Evolutionary conservation across 1,284 basidiomycete species (phyloP), one percentile per base, ranked within the genome.

Genomic region (Rhodotorula mucilaginosa): DNA sequence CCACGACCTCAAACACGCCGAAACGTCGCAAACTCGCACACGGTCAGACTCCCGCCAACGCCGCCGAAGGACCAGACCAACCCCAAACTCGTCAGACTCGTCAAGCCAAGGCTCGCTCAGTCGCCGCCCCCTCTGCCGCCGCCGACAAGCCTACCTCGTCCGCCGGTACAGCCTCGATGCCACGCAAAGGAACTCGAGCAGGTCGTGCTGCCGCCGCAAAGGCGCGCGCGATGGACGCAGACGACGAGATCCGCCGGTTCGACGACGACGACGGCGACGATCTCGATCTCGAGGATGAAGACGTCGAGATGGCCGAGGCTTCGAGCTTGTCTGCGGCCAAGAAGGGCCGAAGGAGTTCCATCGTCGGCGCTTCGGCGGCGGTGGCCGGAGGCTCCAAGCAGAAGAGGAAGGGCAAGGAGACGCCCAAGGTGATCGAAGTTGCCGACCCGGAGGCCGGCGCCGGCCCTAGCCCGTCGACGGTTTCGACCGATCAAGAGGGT

Each of bases 331-430:
- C 26, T 26, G 26, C 16, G n/a, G 44, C 8, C 21, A 49, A 26
- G 47, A 58, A 58, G 54, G 48, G 56, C 31, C 13, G 65, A 21
- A 15, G 4, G 47, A 47, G 57, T 10, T 8, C 13, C 12, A 12
- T 51, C 44, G 58, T 19, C 21, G 21, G 39, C 31, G 31, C 13
- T 8, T 15, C 19, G 12, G 39, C 61, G 13, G 21, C 34, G 8
- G 49, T 31, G 2, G 31, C 49, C 5, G 49, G 31, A 19, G 15
- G 34, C 19, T 57, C 56, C 13, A 58, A 34, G 31, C n/a, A 60
- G 58, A 47, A 47, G 44, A 88, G 90, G 76, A 85, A 87, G 58
- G 87, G 88, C 68, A 85, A 79, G 52, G 75, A 77, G 21, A 79
- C 19, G 29, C 29, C 60, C 19, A 12, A n/a, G 48, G 31, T 34